Base-by-base conservation (phyloP, 176 grass and related monocot genomes). In the Dactylis glomerata region DNA sequence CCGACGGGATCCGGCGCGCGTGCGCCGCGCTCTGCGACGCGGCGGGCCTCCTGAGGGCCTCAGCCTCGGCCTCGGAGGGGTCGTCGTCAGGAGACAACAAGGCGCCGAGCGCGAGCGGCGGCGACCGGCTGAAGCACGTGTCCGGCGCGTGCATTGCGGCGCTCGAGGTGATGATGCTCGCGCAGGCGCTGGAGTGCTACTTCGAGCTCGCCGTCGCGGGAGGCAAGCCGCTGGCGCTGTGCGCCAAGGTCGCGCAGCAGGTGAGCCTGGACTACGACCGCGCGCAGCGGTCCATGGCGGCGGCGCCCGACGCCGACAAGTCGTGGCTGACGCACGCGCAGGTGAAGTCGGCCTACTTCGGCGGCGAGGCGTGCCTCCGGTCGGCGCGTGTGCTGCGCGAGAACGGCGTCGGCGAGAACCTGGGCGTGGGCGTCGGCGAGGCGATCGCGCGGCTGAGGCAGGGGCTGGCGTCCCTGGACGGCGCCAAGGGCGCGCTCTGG, bases 121-220 rank as follows among this genome's bases (percentile, higher is more conserved):
- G 44, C 44, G 45, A 46, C 44, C 71, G 45, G 71, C 80, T 67
- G 79, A 52, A 82, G 68, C 49, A 91, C 89, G 23, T 92, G 76
- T 82, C 88, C 17, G 68, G 20, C 10, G 49, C 83, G 62, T 92
- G 81, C 82, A 72, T 88, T 16, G 47, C 5, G 34, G 81, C 86
- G 81, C 57, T 96, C 64, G 88, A 96, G 81, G 73, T 42, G 12
- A 36, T 96, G 8, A 85, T 96, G 91, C 81, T 91, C 6, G 91
- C 84, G 75, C 86, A 93, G 66, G 90, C 91, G 7, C 86, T 91
- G 26, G 94, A 93, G 59, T 96, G 94, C 58, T 91, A 85, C 70
- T 96, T 91, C 42, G 77, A 91, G 79, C 84, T 82, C 55, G 93
- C 84, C 24, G 84, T 92, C 54, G 81, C 10, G 10, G 85, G 58